phyloP scores from a whole-genome alignment of 1,284 basidiomycete genomes.

The Ustilago lituana region DNA sequence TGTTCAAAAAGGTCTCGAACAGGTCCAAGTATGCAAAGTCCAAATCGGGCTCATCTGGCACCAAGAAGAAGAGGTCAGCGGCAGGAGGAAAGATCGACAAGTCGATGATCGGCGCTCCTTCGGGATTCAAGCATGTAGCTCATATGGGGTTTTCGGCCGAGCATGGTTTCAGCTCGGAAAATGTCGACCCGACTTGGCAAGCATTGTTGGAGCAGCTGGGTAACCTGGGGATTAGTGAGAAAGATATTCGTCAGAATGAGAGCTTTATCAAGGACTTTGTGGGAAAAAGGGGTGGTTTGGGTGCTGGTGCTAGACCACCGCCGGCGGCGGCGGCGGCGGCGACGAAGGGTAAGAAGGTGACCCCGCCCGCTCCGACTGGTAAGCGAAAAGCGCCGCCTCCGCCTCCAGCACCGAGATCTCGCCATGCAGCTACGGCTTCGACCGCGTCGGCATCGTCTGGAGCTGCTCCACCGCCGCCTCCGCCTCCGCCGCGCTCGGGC shows the following conservation, averaged over 20 bases:
- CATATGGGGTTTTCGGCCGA: constrained; percentile 94
- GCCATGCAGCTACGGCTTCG: constrained; percentile 35
- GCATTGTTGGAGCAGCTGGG: constrained; percentile 79
- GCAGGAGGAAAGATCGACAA: constrained; percentile 78
- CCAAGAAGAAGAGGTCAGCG: constrained; percentile 71
- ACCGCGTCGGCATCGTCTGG: constrained; percentile 26
- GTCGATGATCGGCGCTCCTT: constrained; percentile 86
- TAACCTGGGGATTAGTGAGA: constrained; percentile 73
- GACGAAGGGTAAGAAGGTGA: constrained; percentile 71
- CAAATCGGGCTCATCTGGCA: constrained; percentile 36
- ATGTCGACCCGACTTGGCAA: constrained; percentile 93
- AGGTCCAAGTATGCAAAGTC: constrained; percentile 73
- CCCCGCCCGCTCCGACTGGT: constrained; percentile 70
- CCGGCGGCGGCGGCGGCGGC: constrained; percentile 67
- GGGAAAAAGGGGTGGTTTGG: constrained; percentile 71
- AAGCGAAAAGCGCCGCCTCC: constrained; percentile 62
- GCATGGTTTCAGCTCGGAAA: constrained; percentile 83
- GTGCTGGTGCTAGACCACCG: constrained; percentile 32
- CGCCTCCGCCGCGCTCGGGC: constrained; percentile 67
- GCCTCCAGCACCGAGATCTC: constrained; percentile 51
- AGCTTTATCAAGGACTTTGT: constrained; percentile 90
- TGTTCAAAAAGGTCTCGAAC: constrained; percentile 85
- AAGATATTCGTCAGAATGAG: constrained; percentile 78
- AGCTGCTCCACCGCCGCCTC: constrained; percentile 54
- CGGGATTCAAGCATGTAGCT: constrained; percentile 83